Conservation (phyloP, 768 basidiomycete species). For the Tephrocybe sp. region DNA sequence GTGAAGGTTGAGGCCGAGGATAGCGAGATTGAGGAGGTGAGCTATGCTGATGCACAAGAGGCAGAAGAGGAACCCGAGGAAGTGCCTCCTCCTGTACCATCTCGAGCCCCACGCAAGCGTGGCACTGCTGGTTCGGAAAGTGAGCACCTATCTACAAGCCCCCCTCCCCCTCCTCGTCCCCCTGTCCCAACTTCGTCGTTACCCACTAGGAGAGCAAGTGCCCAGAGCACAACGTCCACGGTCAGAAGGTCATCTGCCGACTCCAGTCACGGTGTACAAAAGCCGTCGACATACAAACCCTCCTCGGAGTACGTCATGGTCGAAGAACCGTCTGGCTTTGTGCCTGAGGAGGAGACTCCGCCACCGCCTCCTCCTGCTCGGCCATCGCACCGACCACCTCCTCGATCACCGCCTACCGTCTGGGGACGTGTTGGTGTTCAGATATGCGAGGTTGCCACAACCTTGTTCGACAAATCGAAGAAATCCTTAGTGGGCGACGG, state of each 20-base stretch:
- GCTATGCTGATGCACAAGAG: constrained; percentile 46
- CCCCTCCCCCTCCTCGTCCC: constrained; percentile 49
- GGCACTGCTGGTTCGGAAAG: constrained; percentile 17
- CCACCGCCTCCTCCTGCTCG: constrained; percentile 47
- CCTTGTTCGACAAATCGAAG: constrained; percentile 73
- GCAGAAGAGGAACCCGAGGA: constrained; percentile 42
- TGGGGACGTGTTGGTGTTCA: constrained; percentile 76
- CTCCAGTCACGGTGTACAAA: constrained; percentile 19
- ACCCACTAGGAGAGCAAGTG: constrained; percentile 39
- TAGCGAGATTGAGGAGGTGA: constrained; percentile 69
- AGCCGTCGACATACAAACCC: constrained; percentile 22
- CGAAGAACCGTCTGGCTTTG: constrained; percentile 42
- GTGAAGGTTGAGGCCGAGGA: constrained; percentile 69
- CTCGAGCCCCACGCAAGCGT: constrained; percentile 32
- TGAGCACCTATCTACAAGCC: constrained; percentile 24
- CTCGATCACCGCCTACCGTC: constrained; percentile 28
- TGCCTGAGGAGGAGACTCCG: constrained; percentile 35
- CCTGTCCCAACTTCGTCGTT: constrained; percentile 38
- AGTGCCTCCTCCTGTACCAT: constrained; percentile 54
- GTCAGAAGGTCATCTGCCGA: constrained; percentile 36
- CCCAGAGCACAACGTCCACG: constrained; percentile 31
- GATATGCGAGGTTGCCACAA: constrained; percentile 66
- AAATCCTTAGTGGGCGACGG: constrained; percentile 81
- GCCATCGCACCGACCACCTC: constrained; percentile 40
- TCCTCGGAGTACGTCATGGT: constrained; percentile 65